Conservation (phyloP, 164 flowering plant genomes). For the Aristolochia contorta region DNA sequence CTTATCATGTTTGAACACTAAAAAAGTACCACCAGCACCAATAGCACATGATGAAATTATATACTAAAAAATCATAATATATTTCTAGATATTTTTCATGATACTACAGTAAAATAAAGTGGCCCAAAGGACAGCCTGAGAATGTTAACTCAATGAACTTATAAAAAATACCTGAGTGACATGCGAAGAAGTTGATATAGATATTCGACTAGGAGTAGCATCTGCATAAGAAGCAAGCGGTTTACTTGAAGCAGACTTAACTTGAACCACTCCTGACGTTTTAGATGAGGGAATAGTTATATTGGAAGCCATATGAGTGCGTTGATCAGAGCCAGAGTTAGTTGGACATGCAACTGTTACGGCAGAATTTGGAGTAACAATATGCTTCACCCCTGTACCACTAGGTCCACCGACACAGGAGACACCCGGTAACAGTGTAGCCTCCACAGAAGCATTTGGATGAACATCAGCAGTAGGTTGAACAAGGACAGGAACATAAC, state of each 20-base stretch:
- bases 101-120: too few species aligned
- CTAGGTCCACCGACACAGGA: slow-evolving; percentile 19
- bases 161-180: slow-evolving; percentile 28
- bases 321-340: slow-evolving; percentile 13
- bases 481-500: slow-evolving; percentile 36
- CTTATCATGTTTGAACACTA: too few species aligned
- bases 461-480: slow-evolving; percentile 39
- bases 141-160: too few species aligned
- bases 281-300: slow-evolving; percentile 23
- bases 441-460: slow-evolving; percentile 27
- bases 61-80: too few species aligned
- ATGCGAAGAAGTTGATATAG: slow-evolving; percentile 23
- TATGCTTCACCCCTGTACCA: slow-evolving; percentile 24
- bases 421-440: slow-evolving; percentile 17
- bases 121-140: too few species aligned
- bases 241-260: slow-evolving; percentile 19
- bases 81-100: too few species aligned
- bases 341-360: slow-evolving; percentile 13
- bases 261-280: too few species aligned
- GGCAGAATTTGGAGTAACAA: slow-evolving; percentile 26
- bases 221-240: slow-evolving; percentile 23
- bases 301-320: slow-evolving; percentile 12
- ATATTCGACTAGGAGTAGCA: slow-evolving; percentile 5
- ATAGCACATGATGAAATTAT: too few species aligned
- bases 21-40: too few species aligned